Base-by-base conservation (phyloP, 352 stramenopile species). In the Phytopythium kandeliae region DNA sequence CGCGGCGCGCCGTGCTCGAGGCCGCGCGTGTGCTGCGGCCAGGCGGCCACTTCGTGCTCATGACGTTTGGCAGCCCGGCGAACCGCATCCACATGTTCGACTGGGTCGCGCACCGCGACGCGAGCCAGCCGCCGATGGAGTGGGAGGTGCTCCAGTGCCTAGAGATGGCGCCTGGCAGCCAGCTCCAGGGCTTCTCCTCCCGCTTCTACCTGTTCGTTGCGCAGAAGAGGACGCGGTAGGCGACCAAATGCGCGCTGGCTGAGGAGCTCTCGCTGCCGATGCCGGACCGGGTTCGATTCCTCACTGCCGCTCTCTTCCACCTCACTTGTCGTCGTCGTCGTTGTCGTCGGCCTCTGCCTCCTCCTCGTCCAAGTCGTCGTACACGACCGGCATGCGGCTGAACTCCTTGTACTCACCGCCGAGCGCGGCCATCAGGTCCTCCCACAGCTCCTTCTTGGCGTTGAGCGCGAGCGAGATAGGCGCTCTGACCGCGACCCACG, bases 321-420 rank as follows among this genome's bases (percentile, higher is more conserved):
- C 28, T 31, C 28, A 10, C 31, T 52, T 30, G 24, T 52, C 46
- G 13, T 52, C 42, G 4, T 62, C 31, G 31, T 35, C 31, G 10
- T 15, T 10, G 28, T 31, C 28, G 4, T 31, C n/a, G n/a, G n/a
- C n/a, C n/a, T n/a, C n/a, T n/a, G n/a, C 28, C 28, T 33, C 28
- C 10, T 33, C 28, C 5, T 33, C 55, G 16, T 63, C 51, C 4
- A 56, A 54, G 0, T 74, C 60, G 10, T 73, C 57, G 38, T 78
- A 56, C 16, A 89, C 69, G n/a, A 59, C 48, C 3, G 82, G 78
- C 58, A 90, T 87, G 22, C 56, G 52, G 33, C 69, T 81, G 62
- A 92, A 86, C 54, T 77, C 70, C n/a, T 73, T 62, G 57, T 86
- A 90, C 58, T 94, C 80, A 9, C 77, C 75, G 12, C 78, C 78